These are phyloP conservation scores for Kurtzmaniella fragi DNA, from an alignment of 805 yeast genomes.

Conservation along the genomic window DNA sequence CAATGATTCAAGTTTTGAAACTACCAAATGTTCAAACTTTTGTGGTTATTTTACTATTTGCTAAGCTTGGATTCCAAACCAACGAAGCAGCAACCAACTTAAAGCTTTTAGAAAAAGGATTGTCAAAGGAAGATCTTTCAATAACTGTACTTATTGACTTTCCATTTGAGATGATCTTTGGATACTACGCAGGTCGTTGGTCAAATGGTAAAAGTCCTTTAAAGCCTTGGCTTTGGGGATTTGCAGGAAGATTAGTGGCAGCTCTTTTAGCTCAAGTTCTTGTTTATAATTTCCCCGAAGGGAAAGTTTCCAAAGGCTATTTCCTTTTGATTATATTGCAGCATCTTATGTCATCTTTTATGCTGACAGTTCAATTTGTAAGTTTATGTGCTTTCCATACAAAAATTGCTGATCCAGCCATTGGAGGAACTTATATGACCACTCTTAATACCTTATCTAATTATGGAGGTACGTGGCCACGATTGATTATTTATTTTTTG, in stretches of 20 bases:
- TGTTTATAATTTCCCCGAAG: conserved; percentile 67
- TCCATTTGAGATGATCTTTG: conserved; percentile 92
- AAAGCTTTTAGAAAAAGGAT: conserved; percentile 84
- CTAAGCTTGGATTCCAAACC: conserved; percentile 91
- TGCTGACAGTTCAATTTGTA: conserved; percentile 94
- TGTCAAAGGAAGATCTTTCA: conserved; percentile 89
- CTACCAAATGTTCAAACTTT: conserved; percentile 70
- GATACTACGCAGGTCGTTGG: conserved; percentile 95
- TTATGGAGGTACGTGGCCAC: conserved; percentile 98
- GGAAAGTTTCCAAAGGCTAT: conserved; percentile 46
- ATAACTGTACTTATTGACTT: conserved; percentile 90
- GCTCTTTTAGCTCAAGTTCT: conserved; percentile 72
- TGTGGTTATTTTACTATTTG: conserved; percentile 66
- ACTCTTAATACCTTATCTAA: conserved; percentile 87
- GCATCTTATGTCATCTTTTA: conserved; percentile 82
- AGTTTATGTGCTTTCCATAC: conserved; percentile 94
- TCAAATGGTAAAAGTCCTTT: conserved; percentile 73
- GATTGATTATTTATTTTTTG: conserved; percentile 68
- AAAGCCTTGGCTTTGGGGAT: conserved; percentile 87
- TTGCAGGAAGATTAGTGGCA: conserved; percentile 71
- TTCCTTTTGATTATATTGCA: conserved; percentile 72
- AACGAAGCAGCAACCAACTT: conserved; percentile 94
- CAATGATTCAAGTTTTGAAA: conserved; percentile 66
- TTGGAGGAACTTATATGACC: conserved; percentile 98
- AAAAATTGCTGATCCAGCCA: conserved; percentile 87